phyloP scores from a whole-genome alignment of 352 stramenopile species.

The Phytopythium oedochilum region DNA sequence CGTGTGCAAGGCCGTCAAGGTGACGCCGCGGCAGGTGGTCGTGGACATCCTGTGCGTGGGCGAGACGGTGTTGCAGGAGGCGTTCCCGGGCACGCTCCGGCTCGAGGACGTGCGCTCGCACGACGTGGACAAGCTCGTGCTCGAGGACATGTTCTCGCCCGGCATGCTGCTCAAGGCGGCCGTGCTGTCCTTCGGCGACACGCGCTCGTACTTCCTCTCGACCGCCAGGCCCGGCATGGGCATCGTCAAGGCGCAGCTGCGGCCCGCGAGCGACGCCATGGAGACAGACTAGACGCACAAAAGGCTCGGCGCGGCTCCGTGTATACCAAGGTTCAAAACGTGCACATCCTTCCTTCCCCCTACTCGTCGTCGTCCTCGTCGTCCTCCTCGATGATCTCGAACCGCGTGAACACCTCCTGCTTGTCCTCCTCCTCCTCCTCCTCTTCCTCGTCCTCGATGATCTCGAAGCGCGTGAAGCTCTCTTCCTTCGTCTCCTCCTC shows the following conservation, averaged over 20 bases:
- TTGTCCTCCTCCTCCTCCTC: slow-evolving; percentile 7
- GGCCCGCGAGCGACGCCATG: slow-evolving; percentile 32
- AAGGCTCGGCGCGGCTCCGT: too few species aligned
- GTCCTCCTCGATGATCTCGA: slow-evolving; percentile 58
- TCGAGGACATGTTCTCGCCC: slow-evolving; percentile 72
- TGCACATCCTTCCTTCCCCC: not conserved
- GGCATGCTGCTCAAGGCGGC: slow-evolving; percentile 69
- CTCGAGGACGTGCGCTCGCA: slow-evolving; percentile 75
- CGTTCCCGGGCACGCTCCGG: slow-evolving; percentile 74
- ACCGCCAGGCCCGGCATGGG: slow-evolving; percentile 68
- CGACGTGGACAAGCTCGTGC: slow-evolving; percentile 77
- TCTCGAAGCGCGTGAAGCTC: slow-evolving; percentile 62
- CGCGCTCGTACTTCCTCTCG: slow-evolving; percentile 81
- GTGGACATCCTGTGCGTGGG: slow-evolving; percentile 74
- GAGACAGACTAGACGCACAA: slow-evolving; percentile 34
- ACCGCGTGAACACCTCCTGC: slow-evolving; percentile 35
- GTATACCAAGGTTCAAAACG: not conserved
- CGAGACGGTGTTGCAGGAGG: slow-evolving; percentile 69
- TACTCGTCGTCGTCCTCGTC: slow-evolving; percentile 28
- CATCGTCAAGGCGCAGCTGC: slow-evolving; percentile 37
- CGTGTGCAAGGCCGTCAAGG: slow-evolving; percentile 59
- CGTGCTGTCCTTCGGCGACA: slow-evolving; percentile 84
- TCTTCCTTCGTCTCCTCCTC: not conserved
- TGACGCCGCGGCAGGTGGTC: slow-evolving; percentile 67
- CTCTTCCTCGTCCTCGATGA: slow-evolving; percentile 44